Base-by-base conservation (phyloP, 192 early-diverging fungal genomes). In the Coemansia sp. region DNA sequence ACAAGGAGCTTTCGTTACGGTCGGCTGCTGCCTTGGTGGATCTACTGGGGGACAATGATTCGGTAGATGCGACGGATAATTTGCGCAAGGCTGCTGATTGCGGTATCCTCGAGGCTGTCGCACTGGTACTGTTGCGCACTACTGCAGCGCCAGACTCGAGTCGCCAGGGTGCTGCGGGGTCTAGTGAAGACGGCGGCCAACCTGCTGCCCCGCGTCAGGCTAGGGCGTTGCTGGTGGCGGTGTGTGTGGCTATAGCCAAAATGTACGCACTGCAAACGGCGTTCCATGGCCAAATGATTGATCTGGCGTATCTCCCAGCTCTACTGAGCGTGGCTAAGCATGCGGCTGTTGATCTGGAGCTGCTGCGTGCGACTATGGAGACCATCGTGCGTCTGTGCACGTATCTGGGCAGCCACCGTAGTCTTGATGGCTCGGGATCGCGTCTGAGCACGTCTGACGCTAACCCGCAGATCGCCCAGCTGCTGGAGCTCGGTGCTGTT, bases 331-430 rank as follows among this genome's bases (percentile, higher is more conserved):
- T 55, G 26, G 60, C 65, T 17, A 45, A 36, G 37, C 46, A 49
- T 9, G 36, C 55, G 14, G 26, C 30, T 0, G 51, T 55, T 3
- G 57, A 68, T 25, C 17, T 64, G 30, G 64, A 63, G 44, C 52
- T 56, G 8, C 34, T 64, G 56, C 65, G 66, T 23, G 46, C 52
- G 15, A 42, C 23, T 0, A 63, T 75, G 60, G 72, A 75, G 53
- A 54, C 46, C 44, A 44, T 68, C 9, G 72, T 75, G 38, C 55
- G 72, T 39, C 65, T 75, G 22, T 68, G 65, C 46, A 75, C 66
- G 23, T 58, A 53, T 18, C 28, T 68, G 50, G 43, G 50, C 54
- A 32, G 47, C 6, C 15, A 35, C 17, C 20, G 30, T 8, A 15
- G 43, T 14, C 3, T 28, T 6, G 18, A 11, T 7, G 2, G 18